Evolutionary conservation across 2,329 filamentous ascomycete species (phyloP).

Genomic region (Apiospora kogelbergensis): DNA sequence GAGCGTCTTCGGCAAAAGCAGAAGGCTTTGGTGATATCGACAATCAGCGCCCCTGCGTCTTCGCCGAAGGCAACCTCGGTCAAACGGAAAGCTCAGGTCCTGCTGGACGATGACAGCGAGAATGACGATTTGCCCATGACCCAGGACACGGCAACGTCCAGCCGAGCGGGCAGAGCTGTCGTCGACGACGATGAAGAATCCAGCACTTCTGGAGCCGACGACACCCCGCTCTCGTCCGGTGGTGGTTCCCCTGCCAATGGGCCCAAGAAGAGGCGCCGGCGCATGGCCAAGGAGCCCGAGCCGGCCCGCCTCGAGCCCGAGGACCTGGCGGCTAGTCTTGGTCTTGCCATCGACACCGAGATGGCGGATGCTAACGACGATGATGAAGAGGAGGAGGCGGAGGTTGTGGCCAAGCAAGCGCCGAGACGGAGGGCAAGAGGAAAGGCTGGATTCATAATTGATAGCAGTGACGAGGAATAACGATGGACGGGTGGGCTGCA

Average conservation of each 20-base stretch:
- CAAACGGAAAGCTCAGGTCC: constrained; percentile 31
- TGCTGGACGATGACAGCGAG: constrained; percentile 30
- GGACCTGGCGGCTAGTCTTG: constrained; percentile 15
- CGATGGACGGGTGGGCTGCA: neutral
- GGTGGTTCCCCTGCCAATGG: constrained; percentile 17
- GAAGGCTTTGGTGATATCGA: constrained; percentile 32
- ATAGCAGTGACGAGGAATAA: constrained; percentile 59
- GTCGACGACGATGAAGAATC: constrained; percentile 24
- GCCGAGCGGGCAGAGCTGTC: constrained; percentile 20
- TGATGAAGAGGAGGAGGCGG: constrained; percentile 37
- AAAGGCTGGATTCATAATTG: constrained; percentile 55
- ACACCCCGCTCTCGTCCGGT: constrained; percentile 42
- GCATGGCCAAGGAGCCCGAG: constrained; percentile 22
- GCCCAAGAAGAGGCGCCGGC: constrained; percentile 28
- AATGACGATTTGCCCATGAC: constrained; percentile 19
- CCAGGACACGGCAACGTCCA: constrained; percentile 19
- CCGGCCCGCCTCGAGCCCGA: constrained; percentile 11
- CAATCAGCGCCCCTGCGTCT: neutral
- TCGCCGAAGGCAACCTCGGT: constrained; percentile 16
- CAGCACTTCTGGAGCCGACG: constrained; percentile 27
- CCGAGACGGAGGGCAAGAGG: constrained; percentile 42
- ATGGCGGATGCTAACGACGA: constrained; percentile 33
- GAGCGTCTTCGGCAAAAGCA: constrained; percentile 60
- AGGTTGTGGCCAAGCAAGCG: constrained; percentile 29
- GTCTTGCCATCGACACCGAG: constrained; percentile 24